A percentile compares a stretch with the other conserved stretches of the same genome.
These are phyloP conservation scores for Citrus australasica DNA, from an alignment of 345 rosid genomes.

Conservation along the genomic window DNA sequence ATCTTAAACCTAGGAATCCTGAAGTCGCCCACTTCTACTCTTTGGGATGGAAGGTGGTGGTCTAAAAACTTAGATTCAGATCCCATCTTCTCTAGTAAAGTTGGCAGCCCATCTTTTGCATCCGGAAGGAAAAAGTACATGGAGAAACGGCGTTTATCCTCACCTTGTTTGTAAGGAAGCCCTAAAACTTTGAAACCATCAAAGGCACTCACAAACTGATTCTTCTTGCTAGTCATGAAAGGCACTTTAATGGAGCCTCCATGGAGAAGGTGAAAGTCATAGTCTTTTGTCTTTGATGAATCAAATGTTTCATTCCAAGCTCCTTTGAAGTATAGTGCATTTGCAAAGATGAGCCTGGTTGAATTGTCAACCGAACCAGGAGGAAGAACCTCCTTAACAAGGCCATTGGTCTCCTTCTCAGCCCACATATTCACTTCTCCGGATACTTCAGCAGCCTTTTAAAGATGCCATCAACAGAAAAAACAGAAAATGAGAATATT, in stretches of 20 bases:
- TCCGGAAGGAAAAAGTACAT: slow-evolving; percentile 79
- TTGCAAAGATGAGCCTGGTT: slow-evolving; percentile 61
- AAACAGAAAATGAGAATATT: background rate
- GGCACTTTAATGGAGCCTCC: slow-evolving; percentile 51
- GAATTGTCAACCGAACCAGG: slow-evolving; percentile 48
- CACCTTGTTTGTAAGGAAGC: slow-evolving; percentile 70
- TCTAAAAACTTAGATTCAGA: slow-evolving; percentile 50
- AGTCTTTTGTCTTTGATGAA: slow-evolving; percentile 42
- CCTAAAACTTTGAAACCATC: slow-evolving; percentile 70
- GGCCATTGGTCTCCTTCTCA: slow-evolving; percentile 67
- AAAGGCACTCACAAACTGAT: slow-evolving; percentile 42
- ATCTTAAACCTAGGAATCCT: slow-evolving; percentile 60
- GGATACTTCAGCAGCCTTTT: slow-evolving; percentile 63
- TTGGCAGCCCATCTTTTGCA: slow-evolving; percentile 52
- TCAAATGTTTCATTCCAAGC: slow-evolving; percentile 74
- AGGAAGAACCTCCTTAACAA: slow-evolving; percentile 71
- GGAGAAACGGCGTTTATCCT: slow-evolving; percentile 59
- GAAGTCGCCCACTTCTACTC: slow-evolving; percentile 43
- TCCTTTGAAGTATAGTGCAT: slow-evolving; percentile 84
- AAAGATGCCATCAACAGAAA: slow-evolving; percentile 10
- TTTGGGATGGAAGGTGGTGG: slow-evolving; percentile 35
- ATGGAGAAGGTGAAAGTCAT: slow-evolving; percentile 59
- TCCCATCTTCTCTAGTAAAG: slow-evolving; percentile 41
- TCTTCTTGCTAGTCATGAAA: slow-evolving; percentile 75
- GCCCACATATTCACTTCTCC: slow-evolving; percentile 74